Percentiles rank a stretch among this genome's conserved stretches.
Evolutionary conservation across 768 basidiomycete genomes (phyloP).

Genomic region (Pisolithus marmoratus): DNA sequence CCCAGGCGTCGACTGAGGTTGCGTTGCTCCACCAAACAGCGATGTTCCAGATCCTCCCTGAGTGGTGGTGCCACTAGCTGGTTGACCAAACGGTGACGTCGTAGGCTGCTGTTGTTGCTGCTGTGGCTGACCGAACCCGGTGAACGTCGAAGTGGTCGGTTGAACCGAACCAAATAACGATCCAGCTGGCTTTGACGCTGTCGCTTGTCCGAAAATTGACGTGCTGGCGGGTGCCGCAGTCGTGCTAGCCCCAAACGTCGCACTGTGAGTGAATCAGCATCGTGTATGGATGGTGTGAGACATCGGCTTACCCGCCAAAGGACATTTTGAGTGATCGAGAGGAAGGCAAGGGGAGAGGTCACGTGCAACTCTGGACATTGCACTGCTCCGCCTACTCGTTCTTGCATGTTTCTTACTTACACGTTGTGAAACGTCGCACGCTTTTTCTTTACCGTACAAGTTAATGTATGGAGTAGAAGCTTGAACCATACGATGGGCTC

Average conservation of each 20-base stretch:
- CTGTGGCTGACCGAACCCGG: slow-evolving; percentile 18
- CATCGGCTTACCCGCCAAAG: slow-evolving; percentile 14
- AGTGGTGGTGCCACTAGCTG: too few relatives aligned
- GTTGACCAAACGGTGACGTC: too few relatives aligned
- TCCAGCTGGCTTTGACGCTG: slow-evolving; percentile 24
- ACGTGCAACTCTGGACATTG: neutral
- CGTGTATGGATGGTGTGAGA: neutral
- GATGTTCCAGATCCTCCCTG: too few relatives aligned
- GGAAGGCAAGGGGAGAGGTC: neutral
- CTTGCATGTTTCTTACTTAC: too few relatives aligned
- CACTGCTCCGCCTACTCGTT: too few relatives aligned
- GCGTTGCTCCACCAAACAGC: slow-evolving; percentile 10
- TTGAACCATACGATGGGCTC: too few relatives aligned
- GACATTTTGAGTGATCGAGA: slow-evolving; percentile 3
- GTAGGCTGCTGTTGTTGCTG: slow-evolving; percentile 1
- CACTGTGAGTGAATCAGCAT: slow-evolving; percentile 5
- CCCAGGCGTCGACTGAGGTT: neutral
- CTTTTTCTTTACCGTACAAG: too few relatives aligned
- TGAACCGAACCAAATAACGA: slow-evolving; percentile 36
- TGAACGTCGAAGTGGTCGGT: slow-evolving; percentile 18
- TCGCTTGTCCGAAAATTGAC: slow-evolving; percentile 25
- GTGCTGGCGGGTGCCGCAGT: slow-evolving; percentile 19
- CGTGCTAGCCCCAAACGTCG: slow-evolving; percentile 37
- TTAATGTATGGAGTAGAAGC: too few relatives aligned
- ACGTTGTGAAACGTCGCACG: too few relatives aligned